These are phyloP conservation scores for Anthoceros angustus DNA, from an alignment of 225 moss, liverwort and hornwort species.

Conservation along the genomic window DNA sequence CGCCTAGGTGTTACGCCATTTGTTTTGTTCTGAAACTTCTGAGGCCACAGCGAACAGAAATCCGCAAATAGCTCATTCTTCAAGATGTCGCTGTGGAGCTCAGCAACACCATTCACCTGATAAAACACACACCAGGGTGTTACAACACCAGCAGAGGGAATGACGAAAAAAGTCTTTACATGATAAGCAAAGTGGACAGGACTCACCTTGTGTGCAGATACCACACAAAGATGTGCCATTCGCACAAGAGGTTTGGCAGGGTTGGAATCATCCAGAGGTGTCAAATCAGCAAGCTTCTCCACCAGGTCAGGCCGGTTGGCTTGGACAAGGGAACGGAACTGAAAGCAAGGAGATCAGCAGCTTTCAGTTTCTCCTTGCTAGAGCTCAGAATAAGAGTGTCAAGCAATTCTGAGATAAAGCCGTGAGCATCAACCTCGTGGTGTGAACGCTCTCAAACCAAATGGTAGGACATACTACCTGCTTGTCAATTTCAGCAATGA, in stretches of 20 bases:
- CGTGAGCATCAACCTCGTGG: neutral
- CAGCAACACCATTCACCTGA: conserved; percentile 70
- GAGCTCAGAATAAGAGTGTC: neutral
- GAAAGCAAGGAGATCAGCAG: conserved; percentile 1
- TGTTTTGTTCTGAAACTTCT: conserved; percentile 83
- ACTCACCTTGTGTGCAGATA: conserved; percentile 29
- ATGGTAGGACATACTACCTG: neutral
- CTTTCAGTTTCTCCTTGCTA: no score
- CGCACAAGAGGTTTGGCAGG: conserved; percentile 34
- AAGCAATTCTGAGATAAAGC: neutral
- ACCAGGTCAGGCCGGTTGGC: conserved; percentile 27
- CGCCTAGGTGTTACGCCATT: conserved; percentile 83
- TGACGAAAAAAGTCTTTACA: neutral
- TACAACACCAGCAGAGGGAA: conserved; percentile 36
- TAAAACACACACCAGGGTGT: conserved; percentile 50
- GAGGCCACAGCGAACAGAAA: conserved; percentile 75
- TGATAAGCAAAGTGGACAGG: neutral
- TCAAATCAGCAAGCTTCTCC: conserved; percentile 21
- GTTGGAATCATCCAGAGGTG: conserved; percentile 23
- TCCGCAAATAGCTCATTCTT: conserved; percentile 42
- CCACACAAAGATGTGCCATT: conserved; percentile 41
- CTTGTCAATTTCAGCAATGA: conserved; percentile 14
- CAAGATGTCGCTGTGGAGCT: conserved; percentile 49
- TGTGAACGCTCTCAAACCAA: no score
- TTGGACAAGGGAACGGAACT: conserved; percentile 24